Conservation (phyloP, 2,329 filamentous ascomycete species). For the Penicillium polonicum region DNA sequence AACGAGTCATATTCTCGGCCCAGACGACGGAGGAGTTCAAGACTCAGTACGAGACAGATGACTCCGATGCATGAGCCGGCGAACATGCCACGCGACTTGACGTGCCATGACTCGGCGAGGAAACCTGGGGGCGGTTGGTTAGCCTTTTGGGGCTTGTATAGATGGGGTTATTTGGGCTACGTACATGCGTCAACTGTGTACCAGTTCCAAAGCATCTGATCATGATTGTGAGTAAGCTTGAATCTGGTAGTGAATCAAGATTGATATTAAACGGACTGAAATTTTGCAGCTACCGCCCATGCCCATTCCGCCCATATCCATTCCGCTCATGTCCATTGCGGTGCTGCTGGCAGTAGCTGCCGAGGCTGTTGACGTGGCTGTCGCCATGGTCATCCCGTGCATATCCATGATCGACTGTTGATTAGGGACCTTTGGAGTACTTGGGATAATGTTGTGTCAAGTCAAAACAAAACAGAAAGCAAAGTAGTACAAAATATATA, state of each 20-base stretch:
- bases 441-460: not conserved
- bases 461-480: not conserved
- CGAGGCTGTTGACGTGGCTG: not conserved
- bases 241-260: not conserved
- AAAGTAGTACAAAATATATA: not conserved
- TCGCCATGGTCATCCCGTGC: constrained; percentile 3
- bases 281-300: constrained; percentile 6
- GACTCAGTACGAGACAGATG: constrained; percentile 67
- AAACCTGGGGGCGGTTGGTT: constrained; percentile 52
- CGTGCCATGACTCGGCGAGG: constrained; percentile 67
- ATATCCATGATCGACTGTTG: not conserved
- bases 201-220: constrained; percentile 29
- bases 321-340: not conserved
- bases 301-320: constrained; percentile 1
- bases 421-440: not conserved
- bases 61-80: constrained; percentile 78
- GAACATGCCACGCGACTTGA: constrained; percentile 69
- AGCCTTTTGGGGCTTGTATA: not conserved
- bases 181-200: constrained; percentile 24
- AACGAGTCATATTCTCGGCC: constrained; percentile 71
- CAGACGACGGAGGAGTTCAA: constrained; percentile 70
- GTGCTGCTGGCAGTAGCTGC: not conserved
- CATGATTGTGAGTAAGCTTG: not conserved
- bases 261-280: not conserved
- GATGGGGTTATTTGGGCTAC: not conserved